These are phyloP conservation scores for Russula foetens DNA, from an alignment of 768 basidiomycete species.

Conservation along the genomic window DNA sequence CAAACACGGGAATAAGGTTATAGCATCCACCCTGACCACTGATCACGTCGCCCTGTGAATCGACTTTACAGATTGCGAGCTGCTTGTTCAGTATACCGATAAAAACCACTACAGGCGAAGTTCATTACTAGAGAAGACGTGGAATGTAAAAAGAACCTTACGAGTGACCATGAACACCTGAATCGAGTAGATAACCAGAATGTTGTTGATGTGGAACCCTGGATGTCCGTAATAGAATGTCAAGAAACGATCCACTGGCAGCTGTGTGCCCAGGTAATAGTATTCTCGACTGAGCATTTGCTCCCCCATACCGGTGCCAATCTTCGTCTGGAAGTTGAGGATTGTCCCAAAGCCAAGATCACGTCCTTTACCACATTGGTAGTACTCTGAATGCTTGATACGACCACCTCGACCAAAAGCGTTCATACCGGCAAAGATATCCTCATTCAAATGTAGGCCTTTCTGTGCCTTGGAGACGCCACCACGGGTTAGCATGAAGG, in stretches of 20 bases:
- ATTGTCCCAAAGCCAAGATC: slow-evolving; percentile 99
- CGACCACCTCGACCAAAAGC: slow-evolving; percentile 96
- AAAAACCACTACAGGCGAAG: slow-evolving; percentile 59
- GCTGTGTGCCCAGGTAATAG: slow-evolving; percentile 96
- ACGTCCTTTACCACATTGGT: slow-evolving; percentile 98
- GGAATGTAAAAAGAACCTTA: slow-evolving; percentile 35
- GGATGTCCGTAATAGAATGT: slow-evolving; percentile 99
- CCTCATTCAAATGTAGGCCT: slow-evolving; percentile 96
- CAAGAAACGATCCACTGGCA: slow-evolving; percentile 96
- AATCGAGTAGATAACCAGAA: slow-evolving; percentile 96
- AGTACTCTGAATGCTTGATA: slow-evolving; percentile 99
- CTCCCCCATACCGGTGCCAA: slow-evolving; percentile 99
- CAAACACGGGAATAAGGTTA: slow-evolving; percentile 92
- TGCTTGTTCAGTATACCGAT: slow-evolving; percentile 96
- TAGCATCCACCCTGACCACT: slow-evolving; percentile 90
- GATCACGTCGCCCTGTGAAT: slow-evolving; percentile 70
- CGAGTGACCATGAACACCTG: slow-evolving; percentile 95
- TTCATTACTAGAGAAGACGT: background rate
- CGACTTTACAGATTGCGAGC: slow-evolving; percentile 79
- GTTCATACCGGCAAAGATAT: slow-evolving; percentile 99
- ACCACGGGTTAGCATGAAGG: slow-evolving; percentile 97
- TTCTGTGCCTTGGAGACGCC: slow-evolving; percentile 99
- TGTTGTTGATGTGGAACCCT: slow-evolving; percentile 99
- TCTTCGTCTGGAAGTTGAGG: slow-evolving; percentile 99
- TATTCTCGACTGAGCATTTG: slow-evolving; percentile 99